Evolutionary conservation across 768 basidiomycete genomes (phyloP).

Genomic region (Polyporus arcularius): DNA sequence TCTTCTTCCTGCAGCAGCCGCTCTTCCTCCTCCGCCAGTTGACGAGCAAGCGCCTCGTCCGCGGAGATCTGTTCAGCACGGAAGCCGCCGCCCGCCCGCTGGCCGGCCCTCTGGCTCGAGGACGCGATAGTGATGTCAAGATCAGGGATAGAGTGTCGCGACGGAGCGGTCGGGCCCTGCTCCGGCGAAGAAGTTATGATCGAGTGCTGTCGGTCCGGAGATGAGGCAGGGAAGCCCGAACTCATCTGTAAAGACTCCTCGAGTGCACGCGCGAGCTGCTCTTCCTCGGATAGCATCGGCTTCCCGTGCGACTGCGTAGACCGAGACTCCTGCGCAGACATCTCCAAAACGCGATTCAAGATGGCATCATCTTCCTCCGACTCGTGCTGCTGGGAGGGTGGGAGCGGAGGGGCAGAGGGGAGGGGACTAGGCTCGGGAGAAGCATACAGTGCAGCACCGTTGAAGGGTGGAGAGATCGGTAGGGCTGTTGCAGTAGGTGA

Average conservation of each 20-base stretch:
- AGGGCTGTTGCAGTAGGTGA: background rate
- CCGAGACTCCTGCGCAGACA: conserved; percentile 21
- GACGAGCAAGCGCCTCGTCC: conserved; percentile 48
- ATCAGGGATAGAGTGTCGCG: conserved; percentile 4
- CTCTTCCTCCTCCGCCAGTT: conserved; percentile 41
- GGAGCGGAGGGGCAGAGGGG: conserved; percentile 9
- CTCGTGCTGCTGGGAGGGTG: background rate
- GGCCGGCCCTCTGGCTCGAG: background rate
- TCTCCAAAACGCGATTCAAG: conserved; percentile 20
- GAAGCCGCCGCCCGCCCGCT: background rate
- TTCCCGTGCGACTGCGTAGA: background rate
- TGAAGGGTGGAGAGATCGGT: background rate
- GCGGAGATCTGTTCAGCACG: conserved; percentile 28
- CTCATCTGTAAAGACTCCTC: conserved; percentile 45
- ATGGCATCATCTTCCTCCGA: conserved; percentile 10
- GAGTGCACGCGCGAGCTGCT: conserved; percentile 65
- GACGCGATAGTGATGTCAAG: background rate
- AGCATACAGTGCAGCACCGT: background rate
- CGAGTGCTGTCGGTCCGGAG: conserved; percentile 4
- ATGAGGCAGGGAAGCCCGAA: background rate
- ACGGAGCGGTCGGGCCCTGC: conserved; percentile 5
- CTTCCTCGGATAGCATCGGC: conserved; percentile 48
- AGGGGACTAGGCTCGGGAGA: background rate
- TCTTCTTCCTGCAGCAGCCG: conserved; percentile 36
- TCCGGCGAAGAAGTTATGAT: conserved; percentile 15